Evolutionary conservation across 495 filamentous ascomycete species (phyloP), one percentile per base, ranked within the genome.

Genomic region (Neurospora sp.): DNA sequence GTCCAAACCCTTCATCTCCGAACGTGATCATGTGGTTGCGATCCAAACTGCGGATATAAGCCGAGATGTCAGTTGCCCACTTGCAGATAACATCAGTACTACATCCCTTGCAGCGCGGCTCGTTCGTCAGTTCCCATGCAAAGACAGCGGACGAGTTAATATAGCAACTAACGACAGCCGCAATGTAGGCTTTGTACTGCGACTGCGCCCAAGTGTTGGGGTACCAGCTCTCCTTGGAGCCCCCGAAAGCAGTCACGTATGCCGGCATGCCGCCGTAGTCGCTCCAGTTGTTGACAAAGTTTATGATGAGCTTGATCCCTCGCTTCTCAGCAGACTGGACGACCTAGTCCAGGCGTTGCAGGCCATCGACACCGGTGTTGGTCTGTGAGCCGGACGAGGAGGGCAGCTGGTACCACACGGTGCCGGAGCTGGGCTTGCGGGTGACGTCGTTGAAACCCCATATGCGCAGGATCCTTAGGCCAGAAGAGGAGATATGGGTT

Each of bases 91-190:
- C 83, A 8, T 84, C 83, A 0, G 88, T 83, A 34, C 77, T 81
- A 77, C 91, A 92, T 39, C 78, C 89, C 21, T 85, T 85, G 84
- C 91, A 92, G 72, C 90, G 85, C 11, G 90, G 88, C 82, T 93
- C 91, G 78, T 93, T 93, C 24, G 84, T 87, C 8, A 93, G 82
- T 76, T 93, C 90, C 91, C 91, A 93, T 0, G 89, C 87, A 77
- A 93, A 90, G 73, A 93, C 84, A 2, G 91, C 88, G 0, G 84
- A 71, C 4, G 86, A 88, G 43, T 77, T 81, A 28, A 77, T 81
- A 79, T 92, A 92, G 11, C 90, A 87, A 39, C 79, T 81, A 1
- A 94, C 84, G 13, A 93, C 85, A 13, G 89, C 83, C 45, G 86
- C 79, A 79, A 93, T 86, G 82, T 92, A 93, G 11, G 79, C 83